Evolutionary conservation across 352 stramenopile species (phyloP).

Genomic region (Pythium phragmiticola): DNA sequence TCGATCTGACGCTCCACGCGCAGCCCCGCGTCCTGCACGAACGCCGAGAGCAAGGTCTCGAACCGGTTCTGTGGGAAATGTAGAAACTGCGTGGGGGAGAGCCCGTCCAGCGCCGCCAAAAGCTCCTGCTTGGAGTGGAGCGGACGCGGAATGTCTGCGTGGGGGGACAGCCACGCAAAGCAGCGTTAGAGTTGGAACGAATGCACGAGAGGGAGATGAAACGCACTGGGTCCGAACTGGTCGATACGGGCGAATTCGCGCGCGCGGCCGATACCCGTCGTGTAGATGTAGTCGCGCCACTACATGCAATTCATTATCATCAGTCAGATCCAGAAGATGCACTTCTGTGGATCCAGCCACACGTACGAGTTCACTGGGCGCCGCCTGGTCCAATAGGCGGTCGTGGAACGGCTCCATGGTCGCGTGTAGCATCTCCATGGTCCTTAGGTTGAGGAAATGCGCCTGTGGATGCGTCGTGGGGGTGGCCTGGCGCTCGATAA

Average conservation of each 20-base stretch:
- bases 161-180: neutral
- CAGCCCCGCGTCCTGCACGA: constrained; percentile 43
- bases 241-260: constrained; percentile 77
- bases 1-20: constrained; percentile 63
- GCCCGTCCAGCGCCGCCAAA: constrained; percentile 31
- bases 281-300: constrained; percentile 88
- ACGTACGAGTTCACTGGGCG: constrained; percentile 58
- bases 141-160: constrained; percentile 46
- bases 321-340: too few species aligned
- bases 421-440: constrained; percentile 91
- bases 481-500: constrained; percentile 73
- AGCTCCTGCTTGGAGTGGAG: constrained; percentile 33
- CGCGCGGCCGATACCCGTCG: constrained; percentile 59
- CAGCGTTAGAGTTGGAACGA: neutral
- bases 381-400: constrained; percentile 53
- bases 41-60: constrained; percentile 60
- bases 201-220: neutral
- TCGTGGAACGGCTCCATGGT: constrained; percentile 78
- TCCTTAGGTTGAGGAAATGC: constrained; percentile 94
- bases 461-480: constrained; percentile 90
- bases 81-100: constrained; percentile 81
- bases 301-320: constrained; percentile 17
- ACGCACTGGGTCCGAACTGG: constrained; percentile 67
- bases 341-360: neutral
- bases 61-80: constrained; percentile 87